phyloP scores from a whole-genome alignment of 2,329 filamentous ascomycete species.

The Fusarium zealandicum region DNA sequence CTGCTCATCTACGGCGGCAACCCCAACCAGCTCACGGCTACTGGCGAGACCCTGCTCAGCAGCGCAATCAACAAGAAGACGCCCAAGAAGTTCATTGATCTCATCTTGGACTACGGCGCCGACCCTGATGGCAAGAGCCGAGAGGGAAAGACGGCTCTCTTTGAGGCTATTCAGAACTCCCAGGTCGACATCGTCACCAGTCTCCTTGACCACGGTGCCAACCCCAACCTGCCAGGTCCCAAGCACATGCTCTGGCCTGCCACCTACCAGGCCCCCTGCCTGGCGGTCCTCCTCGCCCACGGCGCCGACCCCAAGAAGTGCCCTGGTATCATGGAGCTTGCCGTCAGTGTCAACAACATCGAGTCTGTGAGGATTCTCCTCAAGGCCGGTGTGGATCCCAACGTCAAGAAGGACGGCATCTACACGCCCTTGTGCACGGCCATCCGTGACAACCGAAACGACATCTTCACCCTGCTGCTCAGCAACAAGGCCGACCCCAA shows the following conservation, averaged over 20 bases:
- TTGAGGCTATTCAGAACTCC: slow-evolving; percentile 64
- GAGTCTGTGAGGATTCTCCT: slow-evolving; percentile 66
- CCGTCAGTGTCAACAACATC: slow-evolving; percentile 68
- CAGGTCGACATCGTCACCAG: slow-evolving; percentile 63
- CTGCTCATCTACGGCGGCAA: slow-evolving; percentile 69
- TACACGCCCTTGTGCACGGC: slow-evolving; percentile 74
- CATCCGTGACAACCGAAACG: slow-evolving; percentile 69
- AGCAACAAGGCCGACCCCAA: slow-evolving; percentile 68
- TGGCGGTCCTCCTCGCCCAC: slow-evolving; percentile 64
- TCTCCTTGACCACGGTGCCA: slow-evolving; percentile 63
- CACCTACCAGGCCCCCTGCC: slow-evolving; percentile 63
- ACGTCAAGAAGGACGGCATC: slow-evolving; percentile 68
- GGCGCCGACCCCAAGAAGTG: slow-evolving; percentile 67
- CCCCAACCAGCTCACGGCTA: slow-evolving; percentile 58
- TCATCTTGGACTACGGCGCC: slow-evolving; percentile 66
- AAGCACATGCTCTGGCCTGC: slow-evolving; percentile 74
- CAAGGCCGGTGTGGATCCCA: slow-evolving; percentile 65
- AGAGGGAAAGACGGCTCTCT: slow-evolving; percentile 69
- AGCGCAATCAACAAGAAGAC: slow-evolving; percentile 66
- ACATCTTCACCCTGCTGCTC: slow-evolving; percentile 68
- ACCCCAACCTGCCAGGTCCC: slow-evolving; percentile 72
- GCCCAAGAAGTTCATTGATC: slow-evolving; percentile 61
- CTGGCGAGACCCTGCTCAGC: slow-evolving; percentile 68
- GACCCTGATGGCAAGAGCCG: slow-evolving; percentile 66
- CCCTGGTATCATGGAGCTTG: slow-evolving; percentile 70